Conservation (phyloP, 768 basidiomycete species). For the Lactifluus rugatus region DNA sequence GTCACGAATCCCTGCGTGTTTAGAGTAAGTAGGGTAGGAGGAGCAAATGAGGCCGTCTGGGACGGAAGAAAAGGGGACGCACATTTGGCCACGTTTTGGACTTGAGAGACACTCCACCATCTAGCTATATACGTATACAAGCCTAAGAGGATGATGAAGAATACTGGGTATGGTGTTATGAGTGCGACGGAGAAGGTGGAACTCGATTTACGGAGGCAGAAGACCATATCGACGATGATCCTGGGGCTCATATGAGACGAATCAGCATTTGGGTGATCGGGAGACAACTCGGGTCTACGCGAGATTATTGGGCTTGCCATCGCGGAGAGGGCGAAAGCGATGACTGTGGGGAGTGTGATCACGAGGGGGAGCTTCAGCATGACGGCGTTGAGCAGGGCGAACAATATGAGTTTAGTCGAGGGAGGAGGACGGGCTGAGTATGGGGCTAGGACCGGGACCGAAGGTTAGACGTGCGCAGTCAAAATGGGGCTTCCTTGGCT, state of each 20-base stretch:
- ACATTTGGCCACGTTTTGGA: background rate
- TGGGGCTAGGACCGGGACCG: no score
- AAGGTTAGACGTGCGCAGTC: no score
- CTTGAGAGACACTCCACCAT: no score
- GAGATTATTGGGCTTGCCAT: background rate
- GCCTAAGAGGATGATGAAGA: background rate
- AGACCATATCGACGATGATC: background rate
- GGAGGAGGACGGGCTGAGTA: background rate
- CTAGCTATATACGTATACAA: background rate
- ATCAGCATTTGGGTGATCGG: background rate
- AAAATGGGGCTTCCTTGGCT: no score
- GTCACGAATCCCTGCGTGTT: background rate
- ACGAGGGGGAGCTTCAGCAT: background rate
- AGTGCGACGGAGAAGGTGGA: background rate
- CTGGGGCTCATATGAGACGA: background rate
- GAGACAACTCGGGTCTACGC: background rate
- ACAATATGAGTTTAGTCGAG: no score
- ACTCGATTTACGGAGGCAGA: background rate
- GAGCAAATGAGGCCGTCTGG: background rate
- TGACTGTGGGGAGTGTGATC: background rate
- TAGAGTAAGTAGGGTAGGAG: background rate
- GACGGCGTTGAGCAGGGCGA: background rate
- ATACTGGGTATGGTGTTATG: background rate
- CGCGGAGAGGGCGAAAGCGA: background rate
- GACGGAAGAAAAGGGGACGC: background rate